A percentile compares a stretch with the other conserved stretches of the same genome.
These are phyloP conservation scores for Pleurostoma richardsiae DNA, from an alignment of 2,329 filamentous ascomycete species.

Conservation along the genomic window DNA sequence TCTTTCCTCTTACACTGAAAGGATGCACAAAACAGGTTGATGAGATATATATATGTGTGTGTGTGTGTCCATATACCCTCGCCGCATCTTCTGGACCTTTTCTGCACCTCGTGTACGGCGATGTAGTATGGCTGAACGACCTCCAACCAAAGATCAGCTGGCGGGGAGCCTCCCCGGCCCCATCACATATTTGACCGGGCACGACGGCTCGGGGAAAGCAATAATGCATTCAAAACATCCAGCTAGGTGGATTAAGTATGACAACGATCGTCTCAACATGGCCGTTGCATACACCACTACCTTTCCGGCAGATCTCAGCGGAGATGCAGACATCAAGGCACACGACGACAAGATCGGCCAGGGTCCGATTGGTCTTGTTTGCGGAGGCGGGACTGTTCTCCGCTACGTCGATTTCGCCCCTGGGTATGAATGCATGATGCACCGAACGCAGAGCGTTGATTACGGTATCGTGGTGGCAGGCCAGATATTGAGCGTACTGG, in stretches of 20 bases:
- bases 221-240: not conserved
- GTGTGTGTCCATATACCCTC: too few relatives aligned
- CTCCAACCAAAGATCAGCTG: not conserved
- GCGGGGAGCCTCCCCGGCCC: not conserved
- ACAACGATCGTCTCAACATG: constrained; percentile 8
- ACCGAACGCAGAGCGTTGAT: constrained; percentile 16
- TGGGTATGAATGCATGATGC: constrained; percentile 25
- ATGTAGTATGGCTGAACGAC: not conserved
- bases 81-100: too few relatives aligned
- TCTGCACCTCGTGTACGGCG: not conserved
- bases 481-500: not conserved
- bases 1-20: too few relatives aligned
- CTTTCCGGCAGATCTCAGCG: constrained; percentile 9
- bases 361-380: constrained; percentile 21
- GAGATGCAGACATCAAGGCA: constrained; percentile 36
- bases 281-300: constrained; percentile 9
- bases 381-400: constrained; percentile 13
- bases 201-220: not conserved
- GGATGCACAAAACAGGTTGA: too few relatives aligned
- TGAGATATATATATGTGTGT: too few relatives aligned
- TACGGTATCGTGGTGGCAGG: constrained; percentile 12
- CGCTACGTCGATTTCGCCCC: constrained; percentile 19
- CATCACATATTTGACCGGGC: not conserved
- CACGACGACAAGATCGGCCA: constrained; percentile 37
- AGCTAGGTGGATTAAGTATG: constrained; percentile 2